These are phyloP conservation scores for Aspergillus japonicus DNA, from an alignment of 2,329 filamentous ascomycete genomes.

Conservation along the genomic window DNA sequence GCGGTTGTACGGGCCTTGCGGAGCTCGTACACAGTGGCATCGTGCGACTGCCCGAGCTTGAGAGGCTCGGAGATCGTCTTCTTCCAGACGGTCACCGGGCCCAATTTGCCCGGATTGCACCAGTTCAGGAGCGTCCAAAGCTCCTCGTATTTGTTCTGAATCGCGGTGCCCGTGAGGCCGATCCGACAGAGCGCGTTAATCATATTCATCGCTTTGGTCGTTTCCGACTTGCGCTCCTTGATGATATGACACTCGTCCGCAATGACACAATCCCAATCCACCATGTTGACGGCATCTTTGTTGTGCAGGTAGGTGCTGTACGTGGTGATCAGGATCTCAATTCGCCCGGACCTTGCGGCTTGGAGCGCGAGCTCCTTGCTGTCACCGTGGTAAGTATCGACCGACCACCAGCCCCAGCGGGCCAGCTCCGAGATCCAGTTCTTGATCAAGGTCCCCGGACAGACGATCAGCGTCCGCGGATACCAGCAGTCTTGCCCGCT, in stretches of 20 bases:
- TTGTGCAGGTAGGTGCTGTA: conserved; percentile 84
- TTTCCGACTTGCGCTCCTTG: conserved; percentile 75
- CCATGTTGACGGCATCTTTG: conserved; percentile 72
- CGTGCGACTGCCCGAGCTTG: conserved; percentile 85
- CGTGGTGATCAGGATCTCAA: conserved; percentile 92
- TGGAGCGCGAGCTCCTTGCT: conserved; percentile 68
- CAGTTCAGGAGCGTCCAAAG: conserved; percentile 95
- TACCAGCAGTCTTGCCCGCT: conserved; percentile 67
- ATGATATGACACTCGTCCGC: conserved; percentile 91
- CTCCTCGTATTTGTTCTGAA: conserved; percentile 97
- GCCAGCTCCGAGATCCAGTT: conserved; percentile 89
- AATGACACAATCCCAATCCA: conserved; percentile 90
- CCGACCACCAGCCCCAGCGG: conserved; percentile 95
- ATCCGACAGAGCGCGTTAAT: conserved; percentile 90
- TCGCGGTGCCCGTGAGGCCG: conserved; percentile 90
- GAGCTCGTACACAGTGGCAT: conserved; percentile 80
- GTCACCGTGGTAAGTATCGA: conserved; percentile 77
- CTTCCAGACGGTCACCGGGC: conserved; percentile 72
- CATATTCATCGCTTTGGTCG: conserved; percentile 82
- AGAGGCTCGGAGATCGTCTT: conserved; percentile 74
- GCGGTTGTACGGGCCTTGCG: conserved; percentile 79
- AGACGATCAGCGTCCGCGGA: conserved; percentile 78
- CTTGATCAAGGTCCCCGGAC: conserved; percentile 79
- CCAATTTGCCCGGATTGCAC: conserved; percentile 79
- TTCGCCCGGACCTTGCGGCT: conserved; percentile 69